Evolutionary conservation across 306 rosid species (phyloP), one percentile per base, ranked within the genome.

Genomic region (Inga laurina): DNA sequence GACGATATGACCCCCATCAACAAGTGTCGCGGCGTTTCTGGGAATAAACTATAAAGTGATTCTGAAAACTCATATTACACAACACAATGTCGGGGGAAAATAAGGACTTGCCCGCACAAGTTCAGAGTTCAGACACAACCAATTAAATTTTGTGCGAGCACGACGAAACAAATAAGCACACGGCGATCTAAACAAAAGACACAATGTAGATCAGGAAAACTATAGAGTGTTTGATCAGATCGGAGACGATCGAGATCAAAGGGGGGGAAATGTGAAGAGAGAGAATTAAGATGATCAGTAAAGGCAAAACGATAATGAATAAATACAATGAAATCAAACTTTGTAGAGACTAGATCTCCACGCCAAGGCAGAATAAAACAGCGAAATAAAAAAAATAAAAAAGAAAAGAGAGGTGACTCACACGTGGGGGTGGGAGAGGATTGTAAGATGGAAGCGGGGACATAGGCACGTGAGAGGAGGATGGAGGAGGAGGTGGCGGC

Each of bases 351-450:
- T 8, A 81, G 74, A 44, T 78, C 71, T 30, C 66, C 2, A 76
- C 6, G 59, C 30, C 14, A 37, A 72, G 19, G 19, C 43, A 35
- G 3, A 14, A 14, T 6, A 74, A 46, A 35, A 19, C 3, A 52
- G 14, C 1, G 12, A 15, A 6, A 30, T 70, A 1, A 16, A 9
- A 21, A 16, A 41, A 10, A 45, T 7, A n/a, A 18, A n/a, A 18
- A 37, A 1, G 3, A 10, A 24, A 24, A 51, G 19, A 14, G 22
- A 48, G 64, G 39, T 62, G 70, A 81, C 94, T 92, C 91, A 95
- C 99, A 88, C 93, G 96, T 79, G 92, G 64, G 77, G 90, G 84
- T 0, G 62, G 85, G 70, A 70, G 87, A 48, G 82, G 66, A 6
- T 16, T 45, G 43, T 10, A 22, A 39, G 84, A 19, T 0, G 9